Evolutionary conservation across 177 flowering plant species (phyloP), one percentile per base, ranked within the genome.

Genomic region (Vitis hybrid): DNA sequence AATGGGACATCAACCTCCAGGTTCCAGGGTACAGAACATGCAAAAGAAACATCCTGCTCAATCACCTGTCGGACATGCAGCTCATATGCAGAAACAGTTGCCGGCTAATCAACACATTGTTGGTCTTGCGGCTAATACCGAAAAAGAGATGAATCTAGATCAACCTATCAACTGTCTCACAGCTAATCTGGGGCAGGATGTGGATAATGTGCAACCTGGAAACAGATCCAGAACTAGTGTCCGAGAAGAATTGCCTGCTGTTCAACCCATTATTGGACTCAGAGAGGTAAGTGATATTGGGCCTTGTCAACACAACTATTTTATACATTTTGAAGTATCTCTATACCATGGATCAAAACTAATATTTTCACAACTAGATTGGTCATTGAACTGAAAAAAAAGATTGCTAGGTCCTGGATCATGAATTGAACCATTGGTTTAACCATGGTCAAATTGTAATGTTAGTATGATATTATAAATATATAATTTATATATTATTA

Each of bases 1-100:
- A 48, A 12, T 89, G 63, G 92, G 91, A 65, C 40, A 70, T 52
- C 77, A 71, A 64, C 75, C 85, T 70, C 75, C 64, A 26, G 68
- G 63, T 52, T 30, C 62, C 45, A 60, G 70, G 32, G 23, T 60
- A 21, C 71, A 59, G 23, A 49, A 70, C 21, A 7, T 63, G 72
- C 76, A 66, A 54, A 80, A 74, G 60, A 70, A 59, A 57, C 12
- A 3, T 18, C 10, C 67, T 54, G 70, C 15, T 66, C 73, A 67
- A 61, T 49, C 73, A 60, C 26, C 76, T 40, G 26, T 48, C 65
- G 66, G 73, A 54, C 67, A 18, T 72, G 23, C 68, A 21, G 70
- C 62, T 72, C 67, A 72, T 66, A 55, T 59, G 1, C 78, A 71
- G n/a, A 75, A 78, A 21, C 34, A 65, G 23, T 66, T 56, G 51